phyloP scores from a whole-genome alignment of 2,329 filamentous ascomycete species.

The Colletotrichum shisoi region DNA sequence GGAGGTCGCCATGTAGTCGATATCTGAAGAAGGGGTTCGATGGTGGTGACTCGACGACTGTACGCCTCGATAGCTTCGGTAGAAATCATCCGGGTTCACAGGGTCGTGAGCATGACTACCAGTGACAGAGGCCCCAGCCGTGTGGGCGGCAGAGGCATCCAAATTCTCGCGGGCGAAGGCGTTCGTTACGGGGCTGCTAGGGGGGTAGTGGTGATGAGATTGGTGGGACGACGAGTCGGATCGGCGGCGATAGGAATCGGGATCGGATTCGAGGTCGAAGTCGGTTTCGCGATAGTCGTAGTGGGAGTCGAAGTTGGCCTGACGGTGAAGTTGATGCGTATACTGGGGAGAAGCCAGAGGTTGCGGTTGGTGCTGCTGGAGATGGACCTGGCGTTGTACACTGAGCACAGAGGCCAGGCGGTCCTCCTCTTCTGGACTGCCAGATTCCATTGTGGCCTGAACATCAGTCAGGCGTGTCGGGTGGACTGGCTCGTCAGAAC shows the following conservation, averaged over 20 bases:
- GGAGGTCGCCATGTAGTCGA: slow-evolving; percentile 53
- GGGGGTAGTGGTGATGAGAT: slow-evolving; percentile 42
- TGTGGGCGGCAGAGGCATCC: slow-evolving; percentile 38
- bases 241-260: slow-evolving; percentile 43
- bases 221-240: slow-evolving; percentile 36
- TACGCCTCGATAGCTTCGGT: slow-evolving; percentile 58
- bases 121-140: slow-evolving; percentile 43
- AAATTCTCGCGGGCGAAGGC: slow-evolving; percentile 34
- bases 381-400: slow-evolving; percentile 42
- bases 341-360: slow-evolving; percentile 41
- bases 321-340: slow-evolving; percentile 42
- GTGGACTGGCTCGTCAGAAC: slow-evolving; percentile 53
- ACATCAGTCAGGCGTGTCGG: slow-evolving; percentile 56
- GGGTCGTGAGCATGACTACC: slow-evolving; percentile 52
- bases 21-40: slow-evolving; percentile 35
- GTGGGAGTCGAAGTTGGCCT: slow-evolving; percentile 41
- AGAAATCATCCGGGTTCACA: slow-evolving; percentile 64
- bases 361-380: slow-evolving; percentile 41
- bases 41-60: slow-evolving; percentile 48
- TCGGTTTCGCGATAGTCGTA: slow-evolving; percentile 45
- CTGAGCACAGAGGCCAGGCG: slow-evolving; percentile 45
- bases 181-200: slow-evolving; percentile 40
- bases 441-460: slow-evolving; percentile 60
- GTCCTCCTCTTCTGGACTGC: slow-evolving; percentile 56
- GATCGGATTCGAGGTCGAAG: slow-evolving; percentile 43